Evolutionary conservation across 1,284 basidiomycete genomes (phyloP).

Genomic region (Trichosporon sp.): DNA sequence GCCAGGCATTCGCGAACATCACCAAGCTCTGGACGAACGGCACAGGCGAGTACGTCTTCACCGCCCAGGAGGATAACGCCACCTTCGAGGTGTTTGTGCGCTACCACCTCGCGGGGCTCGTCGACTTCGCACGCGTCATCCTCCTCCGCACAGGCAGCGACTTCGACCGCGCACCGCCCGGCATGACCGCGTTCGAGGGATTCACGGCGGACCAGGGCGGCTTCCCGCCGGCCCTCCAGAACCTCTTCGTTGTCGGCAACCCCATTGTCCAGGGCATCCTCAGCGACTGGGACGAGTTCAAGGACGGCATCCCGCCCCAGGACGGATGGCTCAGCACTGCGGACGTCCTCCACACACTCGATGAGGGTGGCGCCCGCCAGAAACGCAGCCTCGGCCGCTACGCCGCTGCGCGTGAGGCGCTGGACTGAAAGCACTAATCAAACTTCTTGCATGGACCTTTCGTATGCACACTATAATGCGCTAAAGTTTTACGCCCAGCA

Average conservation of each 20-base stretch:
- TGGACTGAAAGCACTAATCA: background rate
- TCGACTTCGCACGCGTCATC: slow-evolving; percentile 54
- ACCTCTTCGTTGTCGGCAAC: slow-evolving; percentile 38
- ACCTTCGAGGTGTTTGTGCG: slow-evolving; percentile 53
- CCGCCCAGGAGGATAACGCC: slow-evolving; percentile 57
- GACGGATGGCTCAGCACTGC: slow-evolving; percentile 29
- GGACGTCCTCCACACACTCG: slow-evolving; percentile 27
- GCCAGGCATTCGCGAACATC: slow-evolving; percentile 51
- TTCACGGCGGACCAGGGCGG: slow-evolving; percentile 42
- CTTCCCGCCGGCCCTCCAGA: slow-evolving; percentile 36
- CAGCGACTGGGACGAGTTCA: slow-evolving; percentile 35
- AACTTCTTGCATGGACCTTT: background rate
- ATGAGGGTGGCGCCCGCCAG: background rate
- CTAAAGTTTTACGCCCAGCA: slow-evolving; percentile 9
- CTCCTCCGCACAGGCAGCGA: slow-evolving; percentile 54
- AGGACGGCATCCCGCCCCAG: slow-evolving; percentile 33
- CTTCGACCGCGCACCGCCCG: slow-evolving; percentile 52
- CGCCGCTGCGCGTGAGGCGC: background rate
- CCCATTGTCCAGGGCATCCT: slow-evolving; percentile 43
- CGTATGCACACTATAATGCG: background rate
- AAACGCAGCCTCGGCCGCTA: background rate
- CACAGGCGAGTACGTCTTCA: slow-evolving; percentile 49
- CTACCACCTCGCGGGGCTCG: slow-evolving; percentile 45
- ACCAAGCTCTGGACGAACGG: slow-evolving; percentile 49
- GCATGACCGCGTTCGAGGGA: slow-evolving; percentile 25